Evolutionary conservation across 208 protist genomes (phyloP), one percentile per base, ranked within the genome.

Genomic region (Porcisia deanei): DNA sequence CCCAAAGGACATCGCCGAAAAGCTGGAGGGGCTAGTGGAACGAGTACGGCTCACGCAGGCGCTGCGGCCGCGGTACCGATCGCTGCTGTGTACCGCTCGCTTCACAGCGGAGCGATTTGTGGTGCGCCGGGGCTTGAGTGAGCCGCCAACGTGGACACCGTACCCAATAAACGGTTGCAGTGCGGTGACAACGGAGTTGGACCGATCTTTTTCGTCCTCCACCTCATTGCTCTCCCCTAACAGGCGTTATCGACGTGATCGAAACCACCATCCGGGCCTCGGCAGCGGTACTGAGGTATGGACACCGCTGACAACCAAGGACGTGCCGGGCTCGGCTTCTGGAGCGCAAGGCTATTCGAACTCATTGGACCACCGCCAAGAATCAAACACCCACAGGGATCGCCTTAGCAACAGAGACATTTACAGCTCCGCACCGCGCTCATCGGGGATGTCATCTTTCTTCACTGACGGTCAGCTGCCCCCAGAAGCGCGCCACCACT

Each of bases 21-120:
- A 59, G 30, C 73, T 80, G 0, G 72, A 82, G n/a, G 37, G 54
- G 20, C 58, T 85, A 8, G 69, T 85, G 57, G 81, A 81, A 67
- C 76, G 77, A 2, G 75, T 81, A 22, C 73, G 81, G 53, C 73
- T 82, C 49, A 66, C 79, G 7, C 76, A 79, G 73, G 66, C 77
- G 70, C 69, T 85, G 30, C 77, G 76, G 69, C 81, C 81, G 8
- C 49, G 71, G 3, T 85, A 85, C 64, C 55, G 30, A 45, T 67
- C 81, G 1, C 70, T 85, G 34, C 60, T 75, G 18, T 67, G 60
- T 54, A 71, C 69, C 58, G 61, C 65, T 30, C 64, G 76, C 70
- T 78, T 82, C 41, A 22, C 53, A 7, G 81, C 81, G 2, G 74
- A 80, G 68, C 66, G 81, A 34, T 73, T 80, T 39, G 41, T 82